Base-by-base conservation (phyloP, 768 basidiomycete genomes). In the Psilocybe azurescens region DNA sequence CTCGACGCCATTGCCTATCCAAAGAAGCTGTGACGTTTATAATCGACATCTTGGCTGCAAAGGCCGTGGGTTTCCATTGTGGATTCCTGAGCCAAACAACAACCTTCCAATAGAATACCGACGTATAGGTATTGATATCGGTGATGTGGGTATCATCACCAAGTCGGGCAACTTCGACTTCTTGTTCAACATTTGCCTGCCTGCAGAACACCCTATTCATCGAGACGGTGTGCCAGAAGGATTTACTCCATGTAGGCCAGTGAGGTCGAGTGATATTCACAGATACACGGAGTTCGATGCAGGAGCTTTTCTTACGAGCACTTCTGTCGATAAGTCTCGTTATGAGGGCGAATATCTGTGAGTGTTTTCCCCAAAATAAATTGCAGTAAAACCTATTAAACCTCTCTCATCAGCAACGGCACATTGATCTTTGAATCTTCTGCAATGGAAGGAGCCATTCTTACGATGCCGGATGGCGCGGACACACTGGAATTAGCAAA, bases 161-260 rank as follows among this genome's bases (percentile, higher is more conserved):
- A 6, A 24, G 2, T 50, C 39, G 1, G 68, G 68, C 1, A 50
- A 46, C 3, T 69, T 69, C 33, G 59, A 53, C 32, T 69, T 64
- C 46, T 49, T 69, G 5, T 69, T 69, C 55, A 69, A 69, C 50
- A 65, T 69, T 9, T 59, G 56, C 20, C 46, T 61, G 3, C 59
- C 65, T 2, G 24, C 33, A 2, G 57, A 63, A 7, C 65, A 66
- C 51, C 56, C 59, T n/a, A 56, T 65, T 14, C 60, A 69, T 29
- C 60, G 62, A 11, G 60, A 64, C 1, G 60, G 64, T 11, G 20
- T 60, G 1, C 61, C 66, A 1, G 58, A 62, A 7, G 60, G 60
- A 29, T 49, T 66, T 6, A 10, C 51, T 32, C 51, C 51, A 5
- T n/a, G 29, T 32, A 33, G 29, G 24, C 51, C 16, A 11, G 13